phyloP scores from a whole-genome alignment of 495 filamentous ascomycete species.

The Darksidea phi region DNA sequence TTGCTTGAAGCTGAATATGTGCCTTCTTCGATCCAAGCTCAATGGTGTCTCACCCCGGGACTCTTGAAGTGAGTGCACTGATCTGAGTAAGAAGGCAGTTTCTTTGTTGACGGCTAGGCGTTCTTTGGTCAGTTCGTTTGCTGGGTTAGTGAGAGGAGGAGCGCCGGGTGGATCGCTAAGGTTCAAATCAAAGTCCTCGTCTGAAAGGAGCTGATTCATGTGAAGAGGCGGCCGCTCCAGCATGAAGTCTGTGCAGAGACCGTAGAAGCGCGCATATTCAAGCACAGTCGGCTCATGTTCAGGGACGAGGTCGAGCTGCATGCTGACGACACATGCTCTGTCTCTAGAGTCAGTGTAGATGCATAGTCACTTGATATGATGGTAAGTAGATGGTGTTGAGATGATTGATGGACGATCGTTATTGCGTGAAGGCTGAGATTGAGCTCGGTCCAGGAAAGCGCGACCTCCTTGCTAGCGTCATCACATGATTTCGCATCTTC shows the following conservation, averaged over 20 bases:
- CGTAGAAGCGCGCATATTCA: constrained; percentile 48
- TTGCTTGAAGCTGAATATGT: constrained; percentile 21
- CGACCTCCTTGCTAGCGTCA: no score
- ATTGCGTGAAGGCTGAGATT: no score
- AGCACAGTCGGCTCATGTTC: constrained; percentile 39
- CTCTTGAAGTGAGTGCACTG: constrained; percentile 1
- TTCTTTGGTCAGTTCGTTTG: constrained; percentile 27
- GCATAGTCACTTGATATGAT: background rate
- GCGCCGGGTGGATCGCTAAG: constrained; percentile 12
- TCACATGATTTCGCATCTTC: no score
- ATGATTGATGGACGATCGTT: background rate
- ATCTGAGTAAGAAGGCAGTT: constrained; percentile 20
- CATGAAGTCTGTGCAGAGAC: constrained; percentile 25
- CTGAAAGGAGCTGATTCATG: background rate
- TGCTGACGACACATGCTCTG: background rate
- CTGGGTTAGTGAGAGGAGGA: constrained; percentile 6
- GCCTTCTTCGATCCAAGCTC: background rate
- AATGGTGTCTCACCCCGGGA: background rate
- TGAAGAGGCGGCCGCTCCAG: background rate
- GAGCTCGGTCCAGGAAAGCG: no score
- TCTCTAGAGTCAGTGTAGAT: background rate
- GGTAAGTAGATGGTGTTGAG: background rate
- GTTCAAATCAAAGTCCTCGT: constrained; percentile 20
- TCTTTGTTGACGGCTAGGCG: constrained; percentile 27
- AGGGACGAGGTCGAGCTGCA: constrained; percentile 12